Evolutionary conservation across 108 stramenopile species (phyloP).

Genomic region (Parmales sp.): DNA sequence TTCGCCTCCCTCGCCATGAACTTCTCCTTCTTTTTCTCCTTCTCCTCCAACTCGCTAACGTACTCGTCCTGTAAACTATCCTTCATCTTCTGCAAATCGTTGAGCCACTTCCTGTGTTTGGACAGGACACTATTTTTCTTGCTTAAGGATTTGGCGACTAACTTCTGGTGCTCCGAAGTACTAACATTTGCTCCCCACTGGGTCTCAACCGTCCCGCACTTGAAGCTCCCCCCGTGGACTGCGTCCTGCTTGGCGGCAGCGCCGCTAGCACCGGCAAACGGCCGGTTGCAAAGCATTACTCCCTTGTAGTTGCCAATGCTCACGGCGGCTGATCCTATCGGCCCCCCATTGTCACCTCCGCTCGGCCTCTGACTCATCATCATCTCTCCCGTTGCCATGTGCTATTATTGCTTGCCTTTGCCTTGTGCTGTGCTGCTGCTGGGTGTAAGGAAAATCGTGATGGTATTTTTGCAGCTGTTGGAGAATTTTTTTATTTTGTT

Average conservation of each 20-base stretch:
- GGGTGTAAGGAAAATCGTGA: too few species aligned
- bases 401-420: too few species aligned
- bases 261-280: constrained; percentile 33
- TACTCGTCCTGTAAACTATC: constrained; percentile 28
- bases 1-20: constrained; percentile 47
- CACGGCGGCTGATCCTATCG: not conserved
- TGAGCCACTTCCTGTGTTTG: constrained; percentile 28
- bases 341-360: not conserved
- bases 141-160: constrained; percentile 3
- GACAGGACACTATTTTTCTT: constrained; percentile 9
- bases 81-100: constrained; percentile 36
- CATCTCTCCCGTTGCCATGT: not conserved
- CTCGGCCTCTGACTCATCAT: not conserved
- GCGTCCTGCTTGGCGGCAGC: not conserved
- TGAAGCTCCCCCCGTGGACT: constrained; percentile 7
- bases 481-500: too few species aligned
- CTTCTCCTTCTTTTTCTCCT: constrained; percentile 26
- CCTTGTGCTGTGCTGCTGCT: too few species aligned
- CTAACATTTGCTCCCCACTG: constrained; percentile 21
- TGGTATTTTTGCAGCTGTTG: too few species aligned
- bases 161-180: constrained; percentile 5
- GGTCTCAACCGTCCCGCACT: constrained; percentile 26
- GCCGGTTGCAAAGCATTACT: constrained; percentile 53
- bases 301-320: constrained; percentile 55
- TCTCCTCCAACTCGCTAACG: constrained; percentile 20